These are phyloP conservation scores for Aspergillus ochraceus DNA, from an alignment of 2,329 filamentous ascomycete genomes.

Conservation along the genomic window DNA sequence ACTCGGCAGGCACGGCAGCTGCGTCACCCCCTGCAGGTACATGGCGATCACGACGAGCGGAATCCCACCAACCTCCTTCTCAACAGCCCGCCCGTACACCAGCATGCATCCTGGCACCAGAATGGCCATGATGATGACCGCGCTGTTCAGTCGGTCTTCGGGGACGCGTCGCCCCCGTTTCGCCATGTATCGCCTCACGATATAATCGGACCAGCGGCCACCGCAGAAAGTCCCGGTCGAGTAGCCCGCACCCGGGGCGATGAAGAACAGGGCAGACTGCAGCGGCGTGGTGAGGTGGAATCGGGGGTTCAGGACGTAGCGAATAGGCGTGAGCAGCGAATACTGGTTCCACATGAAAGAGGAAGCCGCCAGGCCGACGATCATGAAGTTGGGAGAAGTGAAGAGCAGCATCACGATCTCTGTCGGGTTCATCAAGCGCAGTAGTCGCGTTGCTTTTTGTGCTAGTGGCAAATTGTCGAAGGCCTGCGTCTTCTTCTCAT, in stretches of 20 bases:
- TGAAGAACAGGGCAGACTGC: background rate
- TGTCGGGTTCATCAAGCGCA: background rate
- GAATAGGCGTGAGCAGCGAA: background rate
- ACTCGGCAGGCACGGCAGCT: background rate
- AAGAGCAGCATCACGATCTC: background rate
- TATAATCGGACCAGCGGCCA: background rate
- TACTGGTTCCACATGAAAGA: background rate
- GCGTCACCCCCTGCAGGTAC: background rate
- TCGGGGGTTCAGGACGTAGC: background rate
- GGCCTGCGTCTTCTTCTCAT: background rate
- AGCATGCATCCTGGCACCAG: background rate
- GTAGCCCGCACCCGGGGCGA: constrained; percentile 2
- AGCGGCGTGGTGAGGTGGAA: constrained; percentile 3
- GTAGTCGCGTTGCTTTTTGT: background rate
- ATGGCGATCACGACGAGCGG: background rate
- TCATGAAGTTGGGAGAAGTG: background rate
- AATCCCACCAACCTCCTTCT: background rate
- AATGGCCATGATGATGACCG: background rate
- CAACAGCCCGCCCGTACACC: background rate
- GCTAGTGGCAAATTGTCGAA: background rate
- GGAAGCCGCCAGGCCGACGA: background rate
- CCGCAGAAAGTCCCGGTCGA: background rate
- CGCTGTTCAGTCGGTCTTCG: constrained; percentile 1
- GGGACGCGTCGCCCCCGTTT: background rate
- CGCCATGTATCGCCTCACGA: background rate